Evolutionary conservation across 73 alveolate genomes (phyloP), one percentile per base, ranked within the genome.

Genomic region (Tetrahymena thermophila): DNA sequence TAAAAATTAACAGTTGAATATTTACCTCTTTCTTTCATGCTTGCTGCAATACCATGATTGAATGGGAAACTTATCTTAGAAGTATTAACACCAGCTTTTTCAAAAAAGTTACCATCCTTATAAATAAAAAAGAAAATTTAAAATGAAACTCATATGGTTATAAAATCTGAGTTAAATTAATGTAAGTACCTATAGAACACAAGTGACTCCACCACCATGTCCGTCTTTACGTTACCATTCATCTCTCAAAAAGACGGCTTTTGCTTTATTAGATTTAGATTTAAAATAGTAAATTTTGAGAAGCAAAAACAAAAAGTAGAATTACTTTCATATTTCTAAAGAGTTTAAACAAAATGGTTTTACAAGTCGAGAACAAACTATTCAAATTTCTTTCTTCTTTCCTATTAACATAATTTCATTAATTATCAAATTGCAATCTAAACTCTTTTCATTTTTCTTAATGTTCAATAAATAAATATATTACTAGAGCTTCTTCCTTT

Each of bases 21-120:
- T 71, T 28, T 71, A 71, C 89, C 93, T 94, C 96, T 96, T 71
- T 96, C 97, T 83, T 94, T 97, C 97, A 97, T 96, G 37, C 94
- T 56, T 37, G 42, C 28, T 58, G 35, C 95, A 1, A 97, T 93
- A 84, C 98, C 98, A 35, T 93, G 83, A 83, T 58, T 94, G 94
- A 97, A 93, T 14, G 97, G 97, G 85, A 97, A 94, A n/a, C 93
- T 96, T 40, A 97, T 94, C 44, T 94, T 85, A 35, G 98, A 93
- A 17, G 95, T 97, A 58, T 95, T 96, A 17, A 96, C 96, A 40
- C 98, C 98, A 58, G 97, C 98, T 93, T 96, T 96, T n/a, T 97
- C 98, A 94, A 96, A 97, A 55, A 96, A 94, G 43, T 93, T 83
- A 31, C 98, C 98, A 58, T 94, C 97, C 96, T 94, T 43, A 4